phyloP scores from a whole-genome alignment of 2,329 filamentous ascomycete genomes.

The Colletotrichum lini region DNA sequence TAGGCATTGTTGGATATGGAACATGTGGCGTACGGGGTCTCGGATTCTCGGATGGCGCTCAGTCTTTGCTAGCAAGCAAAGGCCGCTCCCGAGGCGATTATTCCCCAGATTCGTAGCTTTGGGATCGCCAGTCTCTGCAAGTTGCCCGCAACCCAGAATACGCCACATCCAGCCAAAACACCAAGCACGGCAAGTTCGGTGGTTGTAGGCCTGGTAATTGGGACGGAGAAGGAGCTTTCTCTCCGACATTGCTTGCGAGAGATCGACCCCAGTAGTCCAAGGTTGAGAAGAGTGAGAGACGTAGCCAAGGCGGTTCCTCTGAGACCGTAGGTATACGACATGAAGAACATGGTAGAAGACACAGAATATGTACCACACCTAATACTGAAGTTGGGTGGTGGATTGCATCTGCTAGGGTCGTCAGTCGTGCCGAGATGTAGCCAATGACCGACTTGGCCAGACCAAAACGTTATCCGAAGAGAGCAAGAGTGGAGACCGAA shows the following conservation, averaged over 20 bases:
- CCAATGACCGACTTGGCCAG: slow-evolving; percentile 2
- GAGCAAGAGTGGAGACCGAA: background rate
- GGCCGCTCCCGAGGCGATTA: background rate
- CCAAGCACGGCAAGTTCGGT: background rate
- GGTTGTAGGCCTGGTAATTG: background rate
- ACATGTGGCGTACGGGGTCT: slow-evolving; percentile 11
- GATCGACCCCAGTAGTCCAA: background rate
- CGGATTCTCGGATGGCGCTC: slow-evolving; percentile 13
- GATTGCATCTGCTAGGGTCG: slow-evolving; percentile 21
- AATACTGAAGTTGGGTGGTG: background rate
- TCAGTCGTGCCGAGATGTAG: slow-evolving; percentile 16
- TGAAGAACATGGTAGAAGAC: too few species aligned
- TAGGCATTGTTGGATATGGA: background rate
- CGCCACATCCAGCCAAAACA: too few species aligned
- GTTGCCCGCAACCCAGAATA: background rate
- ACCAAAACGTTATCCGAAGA: background rate
- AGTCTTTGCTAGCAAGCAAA: background rate
- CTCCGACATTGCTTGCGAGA: background rate
- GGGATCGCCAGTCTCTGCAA: background rate
- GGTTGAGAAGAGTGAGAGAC: background rate
- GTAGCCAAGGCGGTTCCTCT: too few species aligned
- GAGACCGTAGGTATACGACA: too few species aligned
- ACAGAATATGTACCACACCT: too few species aligned
- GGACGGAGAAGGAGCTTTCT: too few species aligned
- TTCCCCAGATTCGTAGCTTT: background rate